A percentile compares a stretch with the other conserved stretches of the same genome.
Conservation (phyloP, 1,284 basidiomycete species). For the Cutaneotrichosporon curvatum region DNA sequence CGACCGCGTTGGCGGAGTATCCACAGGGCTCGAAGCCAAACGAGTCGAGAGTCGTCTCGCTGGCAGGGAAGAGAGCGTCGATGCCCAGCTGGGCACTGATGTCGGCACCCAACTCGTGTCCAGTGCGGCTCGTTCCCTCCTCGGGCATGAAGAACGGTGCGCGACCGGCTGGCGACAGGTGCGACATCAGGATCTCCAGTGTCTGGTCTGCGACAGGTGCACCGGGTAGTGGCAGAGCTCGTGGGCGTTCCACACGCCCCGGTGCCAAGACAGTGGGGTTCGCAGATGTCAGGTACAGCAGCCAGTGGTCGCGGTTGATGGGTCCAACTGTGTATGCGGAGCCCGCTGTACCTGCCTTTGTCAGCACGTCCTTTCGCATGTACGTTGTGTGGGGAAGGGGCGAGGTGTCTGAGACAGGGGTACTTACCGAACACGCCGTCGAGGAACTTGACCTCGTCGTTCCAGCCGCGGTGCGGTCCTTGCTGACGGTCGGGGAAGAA, state of each 20-base stretch:
- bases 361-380: not conserved
- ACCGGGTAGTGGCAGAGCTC: conserved; percentile 4
- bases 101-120: conserved; percentile 58
- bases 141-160: conserved; percentile 67
- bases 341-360: conserved; percentile 53
- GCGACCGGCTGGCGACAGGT: conserved; percentile 69
- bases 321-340: conserved; percentile 96
- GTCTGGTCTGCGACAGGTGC: conserved; percentile 66
- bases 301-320: conserved; percentile 98
- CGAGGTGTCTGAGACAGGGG: too few relatives aligned
- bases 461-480: conserved; percentile 93
- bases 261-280: conserved; percentile 18
- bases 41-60: conserved; percentile 77
- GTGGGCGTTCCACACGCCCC: conserved; percentile 6
- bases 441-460: conserved; percentile 82
- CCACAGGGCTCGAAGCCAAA: conserved; percentile 95
- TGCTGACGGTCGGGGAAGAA: conserved; percentile 97
- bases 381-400: not conserved
- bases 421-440: conserved; percentile 60
- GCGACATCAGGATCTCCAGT: conserved; percentile 97
- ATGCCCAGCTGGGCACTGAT: conserved; percentile 76
- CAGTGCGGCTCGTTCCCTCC: conserved; percentile 25
- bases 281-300: conserved; percentile 81
- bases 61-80: conserved; percentile 67
- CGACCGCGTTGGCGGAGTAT: conserved; percentile 89